Base-by-base conservation (phyloP, 2,329 filamentous ascomycete species). In the Microascus cirrosus region DNA sequence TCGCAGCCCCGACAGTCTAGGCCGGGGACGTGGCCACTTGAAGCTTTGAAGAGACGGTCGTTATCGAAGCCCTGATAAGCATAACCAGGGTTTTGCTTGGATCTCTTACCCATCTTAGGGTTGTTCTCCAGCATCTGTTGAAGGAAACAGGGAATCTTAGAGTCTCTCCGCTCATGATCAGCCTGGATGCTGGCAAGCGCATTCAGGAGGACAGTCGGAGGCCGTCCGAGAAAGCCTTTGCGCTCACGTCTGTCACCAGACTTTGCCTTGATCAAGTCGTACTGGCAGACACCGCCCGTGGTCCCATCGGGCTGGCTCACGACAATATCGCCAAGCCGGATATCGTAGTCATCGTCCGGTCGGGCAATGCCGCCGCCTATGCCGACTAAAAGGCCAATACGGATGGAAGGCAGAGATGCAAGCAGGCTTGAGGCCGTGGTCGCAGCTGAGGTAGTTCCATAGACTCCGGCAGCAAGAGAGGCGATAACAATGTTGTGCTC, bases 291-390 rank as follows among this genome's bases (percentile, higher is more conserved):
- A 8, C 28, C 8, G 28, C 28, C 28, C 28, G 28, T 32, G 8
- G 28, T 8, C 8, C 28, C 8, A 32, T 32, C 28, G 28, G 28
- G 28, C 6, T 55, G 55, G 59, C 62, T 63, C 1, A 63, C 59
- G 2, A 60, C 62, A n/a, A 64, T 39, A 6, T 63, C 62, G 28
- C 63, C 62, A 2, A 64, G 59, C 1, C 61, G 61, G 39, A 64
- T 59, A 6, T 65, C 62, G 22, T 58, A 42, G 39, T 60, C 56
- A 22, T 45, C 53, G 24, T 60, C 57, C 28, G 59, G 56, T 32
- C 28, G 28, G 28, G 28, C 28, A 8, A 32, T 32, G 28, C 28
- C 28, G 28, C 28, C 28, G 28, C 28, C 28, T 32, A 32, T 32
- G 28, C 28, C 8, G 28, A 32, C 8, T 8, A n/a, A 32, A 32